These are phyloP conservation scores for Camelina sativa DNA, from an alignment of 345 rosid genomes.

Conservation along the genomic window DNA sequence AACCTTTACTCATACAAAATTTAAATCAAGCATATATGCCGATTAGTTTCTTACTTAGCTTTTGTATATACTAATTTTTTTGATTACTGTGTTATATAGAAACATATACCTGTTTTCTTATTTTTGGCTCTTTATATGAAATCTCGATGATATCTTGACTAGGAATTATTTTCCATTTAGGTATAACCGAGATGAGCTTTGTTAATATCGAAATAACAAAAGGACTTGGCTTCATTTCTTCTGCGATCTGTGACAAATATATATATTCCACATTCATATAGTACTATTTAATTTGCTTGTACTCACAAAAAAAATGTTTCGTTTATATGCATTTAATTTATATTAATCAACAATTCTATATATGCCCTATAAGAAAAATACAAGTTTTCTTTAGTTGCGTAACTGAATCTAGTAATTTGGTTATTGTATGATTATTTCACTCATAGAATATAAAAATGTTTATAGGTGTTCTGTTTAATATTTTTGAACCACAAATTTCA, in stretches of 20 bases:
- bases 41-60: background rate
- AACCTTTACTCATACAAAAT: conserved; percentile 47
- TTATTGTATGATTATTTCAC: background rate
- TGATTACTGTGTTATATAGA: background rate
- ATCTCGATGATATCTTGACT: conserved; percentile 60
- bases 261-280: background rate
- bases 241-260: conserved; percentile 58
- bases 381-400: background rate
- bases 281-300: background rate
- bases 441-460: background rate
- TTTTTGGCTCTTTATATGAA: conserved; percentile 65
- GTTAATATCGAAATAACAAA: conserved; percentile 49
- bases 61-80: background rate
- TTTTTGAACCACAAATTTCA: background rate
- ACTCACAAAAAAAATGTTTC: background rate
- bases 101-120: conserved; percentile 60
- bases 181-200: conserved; percentile 53
- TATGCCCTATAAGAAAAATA: background rate
- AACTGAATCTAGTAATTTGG: background rate
- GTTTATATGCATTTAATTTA: background rate
- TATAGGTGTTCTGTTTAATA: background rate
- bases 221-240: conserved; percentile 63
- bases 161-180: conserved; percentile 72
- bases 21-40: background rate
- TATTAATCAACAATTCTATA: background rate